Conservation (phyloP, 352 stramenopile genomes). For the Thalassiosira tumida region DNA sequence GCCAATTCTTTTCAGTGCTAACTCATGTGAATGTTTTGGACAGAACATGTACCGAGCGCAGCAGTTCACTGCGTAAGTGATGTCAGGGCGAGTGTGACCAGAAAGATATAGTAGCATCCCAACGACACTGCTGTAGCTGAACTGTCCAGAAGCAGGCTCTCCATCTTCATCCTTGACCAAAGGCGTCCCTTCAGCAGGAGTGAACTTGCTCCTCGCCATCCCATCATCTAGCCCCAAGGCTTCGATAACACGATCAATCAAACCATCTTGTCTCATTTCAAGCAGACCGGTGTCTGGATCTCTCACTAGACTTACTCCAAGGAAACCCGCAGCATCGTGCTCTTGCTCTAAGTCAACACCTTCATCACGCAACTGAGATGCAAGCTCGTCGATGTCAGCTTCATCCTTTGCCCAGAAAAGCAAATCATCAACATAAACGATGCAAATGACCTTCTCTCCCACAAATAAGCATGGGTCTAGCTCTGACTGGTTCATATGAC, state of each 20-base stretch:
- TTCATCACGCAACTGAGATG: constrained; percentile 49
- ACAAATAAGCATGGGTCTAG: constrained; percentile 84
- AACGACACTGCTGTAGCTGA: constrained; percentile 81
- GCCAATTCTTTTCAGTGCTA: constrained; percentile 54
- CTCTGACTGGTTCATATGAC: constrained; percentile 29
- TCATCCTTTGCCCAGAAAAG: constrained; percentile 64
- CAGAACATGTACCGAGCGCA: constrained; percentile 8
- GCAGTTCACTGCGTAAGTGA: constrained; percentile 43
- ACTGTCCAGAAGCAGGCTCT: neutral
- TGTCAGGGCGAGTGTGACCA: constrained; percentile 76
- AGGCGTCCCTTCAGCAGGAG: constrained; percentile 43
- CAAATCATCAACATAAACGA: constrained; percentile 83
- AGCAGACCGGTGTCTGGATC: constrained; percentile 50
- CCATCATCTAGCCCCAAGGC: constrained; percentile 54
- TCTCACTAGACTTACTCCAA: constrained; percentile 81
- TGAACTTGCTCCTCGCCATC: constrained; percentile 10
- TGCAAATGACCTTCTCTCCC: constrained; percentile 59
- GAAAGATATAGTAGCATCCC: constrained; percentile 83
- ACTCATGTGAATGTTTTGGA: constrained; percentile 18
- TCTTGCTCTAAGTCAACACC: constrained; percentile 74
- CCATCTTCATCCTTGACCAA: constrained; percentile 57
- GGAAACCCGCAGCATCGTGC: constrained; percentile 76
- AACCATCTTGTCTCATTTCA: constrained; percentile 65
- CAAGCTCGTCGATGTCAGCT: constrained; percentile 63
- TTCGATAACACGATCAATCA: constrained; percentile 77